Conservation (phyloP, 306 rosid species). For the Fagus crenata region DNA sequence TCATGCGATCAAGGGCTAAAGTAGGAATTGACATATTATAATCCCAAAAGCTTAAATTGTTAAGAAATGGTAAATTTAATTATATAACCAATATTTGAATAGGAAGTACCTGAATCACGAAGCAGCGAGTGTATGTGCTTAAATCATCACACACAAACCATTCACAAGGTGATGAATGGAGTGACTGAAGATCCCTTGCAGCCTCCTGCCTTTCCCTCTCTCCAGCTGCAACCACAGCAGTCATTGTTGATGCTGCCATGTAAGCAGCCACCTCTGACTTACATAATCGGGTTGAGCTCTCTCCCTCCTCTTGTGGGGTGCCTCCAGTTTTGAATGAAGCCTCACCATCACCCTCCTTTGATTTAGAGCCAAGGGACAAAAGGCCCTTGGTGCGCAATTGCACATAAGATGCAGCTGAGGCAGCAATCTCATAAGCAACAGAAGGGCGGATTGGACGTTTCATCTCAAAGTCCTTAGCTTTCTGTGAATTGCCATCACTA, state of each 20-base stretch:
- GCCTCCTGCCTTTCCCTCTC: constrained; percentile 79
- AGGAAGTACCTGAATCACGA: constrained; percentile 75
- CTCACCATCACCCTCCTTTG: constrained; percentile 29
- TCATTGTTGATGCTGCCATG: constrained; percentile 89
- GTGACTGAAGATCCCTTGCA: constrained; percentile 77
- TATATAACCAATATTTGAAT: too few relatives aligned
- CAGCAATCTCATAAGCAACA: constrained; percentile 80
- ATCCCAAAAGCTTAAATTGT: too few relatives aligned
- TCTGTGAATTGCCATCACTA: constrained; percentile 30
- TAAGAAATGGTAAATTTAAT: too few relatives aligned
- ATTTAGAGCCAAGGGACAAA: constrained; percentile 41
- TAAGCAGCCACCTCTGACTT: constrained; percentile 82
- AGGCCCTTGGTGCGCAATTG: constrained; percentile 54
- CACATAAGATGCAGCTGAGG: constrained; percentile 81
- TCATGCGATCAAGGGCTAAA: not conserved
- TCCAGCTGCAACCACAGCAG: constrained; percentile 81
- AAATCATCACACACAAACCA: constrained; percentile 92
- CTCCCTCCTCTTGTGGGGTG: constrained; percentile 33
- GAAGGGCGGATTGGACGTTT: constrained; percentile 43
- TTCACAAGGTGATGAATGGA: constrained; percentile 88
- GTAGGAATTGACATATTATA: not conserved
- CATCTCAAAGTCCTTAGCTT: constrained; percentile 31
- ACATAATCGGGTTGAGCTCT: constrained; percentile 39
- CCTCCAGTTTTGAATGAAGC: constrained; percentile 28
- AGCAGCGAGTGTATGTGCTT: constrained; percentile 70